Evolutionary conservation across 2,329 filamentous ascomycete genomes (phyloP).

Genomic region (Blastomyces percursus): DNA sequence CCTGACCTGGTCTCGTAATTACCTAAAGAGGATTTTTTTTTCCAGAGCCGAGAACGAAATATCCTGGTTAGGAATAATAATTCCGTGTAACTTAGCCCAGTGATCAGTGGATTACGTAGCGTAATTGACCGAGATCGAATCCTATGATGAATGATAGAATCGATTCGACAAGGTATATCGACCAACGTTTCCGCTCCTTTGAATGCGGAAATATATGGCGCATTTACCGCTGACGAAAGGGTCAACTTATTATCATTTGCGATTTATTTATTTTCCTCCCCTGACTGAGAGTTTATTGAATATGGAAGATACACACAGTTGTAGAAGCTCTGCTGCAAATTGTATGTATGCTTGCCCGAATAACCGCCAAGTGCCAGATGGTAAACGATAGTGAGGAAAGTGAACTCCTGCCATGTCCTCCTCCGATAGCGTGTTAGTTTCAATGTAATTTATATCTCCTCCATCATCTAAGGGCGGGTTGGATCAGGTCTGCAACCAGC

Average conservation of each 20-base stretch:
- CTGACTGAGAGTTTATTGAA: slow-evolving; percentile 25
- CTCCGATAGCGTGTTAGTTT: slow-evolving; percentile 18
- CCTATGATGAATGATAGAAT: slow-evolving; percentile 29
- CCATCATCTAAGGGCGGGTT: slow-evolving; percentile 27
- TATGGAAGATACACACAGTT: slow-evolving; percentile 23
- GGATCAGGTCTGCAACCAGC: slow-evolving; percentile 27
- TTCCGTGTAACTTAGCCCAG: slow-evolving; percentile 23
- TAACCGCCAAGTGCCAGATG: slow-evolving; percentile 29
- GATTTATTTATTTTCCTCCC: slow-evolving; percentile 21
- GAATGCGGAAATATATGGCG: slow-evolving; percentile 31
- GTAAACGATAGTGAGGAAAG: slow-evolving; percentile 31
- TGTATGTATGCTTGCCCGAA: slow-evolving; percentile 17
- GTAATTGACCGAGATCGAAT: too few species aligned
- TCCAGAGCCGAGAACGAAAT: slow-evolving; percentile 24
- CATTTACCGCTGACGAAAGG: slow-evolving; percentile 29
- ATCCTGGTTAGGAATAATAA: slow-evolving; percentile 20
- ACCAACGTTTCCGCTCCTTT: slow-evolving; percentile 24
- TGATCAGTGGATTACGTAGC: slow-evolving; percentile 27
- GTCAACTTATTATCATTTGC: slow-evolving; percentile 26
- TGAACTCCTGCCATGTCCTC: slow-evolving; percentile 19
- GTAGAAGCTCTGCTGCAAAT: slow-evolving; percentile 19
- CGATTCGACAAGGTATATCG: slow-evolving; percentile 31
- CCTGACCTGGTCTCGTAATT: slow-evolving; percentile 15
- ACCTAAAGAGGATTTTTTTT: slow-evolving; percentile 34
- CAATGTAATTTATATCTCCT: slow-evolving; percentile 21